Conservation (phyloP, 768 basidiomycete genomes). For the Suillus bovinus region DNA sequence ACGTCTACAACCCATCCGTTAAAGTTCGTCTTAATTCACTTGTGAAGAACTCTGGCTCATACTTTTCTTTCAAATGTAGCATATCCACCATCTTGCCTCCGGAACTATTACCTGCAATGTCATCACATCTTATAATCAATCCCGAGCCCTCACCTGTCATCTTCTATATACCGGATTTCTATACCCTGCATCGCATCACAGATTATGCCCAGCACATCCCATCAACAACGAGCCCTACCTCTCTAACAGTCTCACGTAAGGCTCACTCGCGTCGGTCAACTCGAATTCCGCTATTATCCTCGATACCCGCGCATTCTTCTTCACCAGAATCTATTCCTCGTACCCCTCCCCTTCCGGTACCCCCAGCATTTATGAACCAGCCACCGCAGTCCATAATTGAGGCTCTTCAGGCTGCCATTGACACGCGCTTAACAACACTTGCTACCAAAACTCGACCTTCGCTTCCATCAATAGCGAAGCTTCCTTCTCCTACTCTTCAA, state of each 20-base stretch:
- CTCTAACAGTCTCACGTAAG: conserved; percentile 20
- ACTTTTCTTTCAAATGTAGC: conserved; percentile 26
- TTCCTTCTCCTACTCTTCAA: neutral
- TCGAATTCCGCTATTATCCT: conserved; percentile 28
- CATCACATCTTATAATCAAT: conserved; percentile 32
- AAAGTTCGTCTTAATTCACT: conserved; percentile 51
- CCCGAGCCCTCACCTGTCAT: conserved; percentile 29
- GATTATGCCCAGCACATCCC: conserved; percentile 46
- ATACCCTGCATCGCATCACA: conserved; percentile 32
- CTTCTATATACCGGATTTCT: conserved; percentile 36
- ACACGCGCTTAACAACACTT: conserved; percentile 16
- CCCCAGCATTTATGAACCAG: conserved; percentile 4
- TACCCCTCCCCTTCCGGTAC: conserved; percentile 13
- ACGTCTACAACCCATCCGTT: conserved; percentile 84
- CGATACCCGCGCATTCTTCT: conserved; percentile 18
- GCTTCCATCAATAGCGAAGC: neutral
- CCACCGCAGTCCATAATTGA: conserved; percentile 21
- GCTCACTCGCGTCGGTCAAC: conserved; percentile 43
- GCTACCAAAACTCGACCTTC: neutral
- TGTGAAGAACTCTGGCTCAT: neutral
- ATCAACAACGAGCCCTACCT: conserved; percentile 37
- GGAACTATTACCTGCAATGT: conserved; percentile 45
- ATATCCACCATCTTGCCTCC: conserved; percentile 59
- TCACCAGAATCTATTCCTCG: conserved; percentile 20
- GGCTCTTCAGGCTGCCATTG: conserved; percentile 25